Percentiles rank a stretch among this genome's conserved stretches.
phyloP scores from a whole-genome alignment of 108 stramenopile species.

The Seminavis robusta region DNA sequence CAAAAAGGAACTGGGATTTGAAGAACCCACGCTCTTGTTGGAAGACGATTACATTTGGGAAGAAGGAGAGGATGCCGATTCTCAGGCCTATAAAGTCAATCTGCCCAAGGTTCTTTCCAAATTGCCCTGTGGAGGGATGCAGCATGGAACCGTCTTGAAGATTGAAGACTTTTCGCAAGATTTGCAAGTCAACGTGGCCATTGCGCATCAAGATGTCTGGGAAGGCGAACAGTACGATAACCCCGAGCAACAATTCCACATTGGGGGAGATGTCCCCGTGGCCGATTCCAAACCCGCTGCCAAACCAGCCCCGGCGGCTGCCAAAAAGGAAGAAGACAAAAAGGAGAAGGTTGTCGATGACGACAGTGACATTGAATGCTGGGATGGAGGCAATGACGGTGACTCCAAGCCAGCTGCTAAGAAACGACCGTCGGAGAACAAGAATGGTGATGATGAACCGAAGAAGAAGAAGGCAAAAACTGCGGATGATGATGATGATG shows the following conservation, averaged over 20 bases:
- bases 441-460: constrained; percentile 9
- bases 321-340: not conserved
- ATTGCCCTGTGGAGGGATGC: constrained; percentile 85
- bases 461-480: constrained; percentile 48
- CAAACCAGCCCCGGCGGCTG: not conserved
- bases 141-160: constrained; percentile 73
- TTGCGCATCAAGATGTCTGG: constrained; percentile 65
- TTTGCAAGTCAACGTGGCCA: constrained; percentile 72
- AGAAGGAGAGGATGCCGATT: constrained; percentile 83
- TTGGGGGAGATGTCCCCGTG: constrained; percentile 54
- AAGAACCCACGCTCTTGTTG: constrained; percentile 65
- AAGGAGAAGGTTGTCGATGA: constrained; percentile 15
- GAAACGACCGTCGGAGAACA: constrained; percentile 4
- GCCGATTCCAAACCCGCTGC: constrained; percentile 5
- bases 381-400: constrained; percentile 21
- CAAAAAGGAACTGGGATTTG: constrained; percentile 80
- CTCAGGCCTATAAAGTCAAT: constrained; percentile 47
- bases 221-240: too few species aligned
- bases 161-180: constrained; percentile 91
- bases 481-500: constrained; percentile 25
- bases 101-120: constrained; percentile 45
- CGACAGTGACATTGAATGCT: constrained; percentile 33
- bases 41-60: constrained; percentile 58
- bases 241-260: constrained; percentile 55
- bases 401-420: constrained; percentile 3